These are phyloP conservation scores for Kodamaea hsintzibuensis DNA, from an alignment of 805 yeast genomes.

Conservation along the genomic window DNA sequence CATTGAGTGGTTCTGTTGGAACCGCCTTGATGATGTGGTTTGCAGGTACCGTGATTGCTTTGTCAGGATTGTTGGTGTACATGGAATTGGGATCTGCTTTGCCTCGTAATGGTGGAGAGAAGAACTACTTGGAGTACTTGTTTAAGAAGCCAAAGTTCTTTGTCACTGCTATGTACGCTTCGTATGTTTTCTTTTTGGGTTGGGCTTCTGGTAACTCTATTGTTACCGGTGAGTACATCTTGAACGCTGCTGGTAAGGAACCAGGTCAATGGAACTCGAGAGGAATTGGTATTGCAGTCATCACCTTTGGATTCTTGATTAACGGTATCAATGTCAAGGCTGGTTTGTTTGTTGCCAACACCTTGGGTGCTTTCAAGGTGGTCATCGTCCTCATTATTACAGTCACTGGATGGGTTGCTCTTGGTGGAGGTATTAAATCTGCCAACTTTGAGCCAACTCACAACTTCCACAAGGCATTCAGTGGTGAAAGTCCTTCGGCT, in stretches of 20 bases:
- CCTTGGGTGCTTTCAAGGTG: slow-evolving; percentile 71
- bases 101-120: slow-evolving; percentile 85
- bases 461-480: slow-evolving; percentile 60
- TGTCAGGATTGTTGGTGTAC: slow-evolving; percentile 57
- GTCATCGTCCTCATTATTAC: slow-evolving; percentile 69
- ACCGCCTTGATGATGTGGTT: slow-evolving; percentile 71
- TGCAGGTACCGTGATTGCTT: slow-evolving; percentile 69
- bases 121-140: slow-evolving; percentile 73
- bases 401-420: slow-evolving; percentile 80
- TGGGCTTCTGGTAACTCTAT: slow-evolving; percentile 87
- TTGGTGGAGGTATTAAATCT: slow-evolving; percentile 65
- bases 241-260: slow-evolving; percentile 70
- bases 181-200: slow-evolving; percentile 73
- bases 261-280: slow-evolving; percentile 75
- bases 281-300: slow-evolving; percentile 73
- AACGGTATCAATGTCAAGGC: slow-evolving; percentile 61
- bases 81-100: slow-evolving; percentile 79
- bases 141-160: slow-evolving; percentile 69
- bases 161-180: slow-evolving; percentile 60
- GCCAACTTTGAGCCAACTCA: slow-evolving; percentile 52
- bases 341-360: slow-evolving; percentile 63
- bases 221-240: slow-evolving; percentile 75
- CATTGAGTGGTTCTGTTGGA: slow-evolving; percentile 68
- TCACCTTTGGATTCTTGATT: slow-evolving; percentile 66
- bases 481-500: slow-evolving; percentile 56